Conservation (phyloP, 176 grass and related monocot genomes). For the Ensete ventricosum region DNA sequence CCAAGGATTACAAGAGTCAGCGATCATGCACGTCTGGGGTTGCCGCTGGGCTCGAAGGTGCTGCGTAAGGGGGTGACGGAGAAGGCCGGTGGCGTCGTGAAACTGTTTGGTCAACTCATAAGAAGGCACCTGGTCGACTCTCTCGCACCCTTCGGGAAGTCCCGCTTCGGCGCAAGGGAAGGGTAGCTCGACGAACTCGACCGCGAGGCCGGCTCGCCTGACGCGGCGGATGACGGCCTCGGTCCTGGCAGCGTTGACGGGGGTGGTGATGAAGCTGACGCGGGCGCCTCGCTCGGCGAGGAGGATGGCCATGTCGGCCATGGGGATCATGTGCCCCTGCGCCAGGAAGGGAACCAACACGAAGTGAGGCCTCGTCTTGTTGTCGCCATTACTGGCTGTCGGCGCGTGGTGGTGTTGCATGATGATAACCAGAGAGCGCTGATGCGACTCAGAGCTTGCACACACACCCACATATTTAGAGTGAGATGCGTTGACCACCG, state of each 20-base stretch:
- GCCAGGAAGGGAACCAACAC: conserved; percentile 2
- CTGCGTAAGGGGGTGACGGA: background rate
- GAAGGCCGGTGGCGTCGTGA: background rate
- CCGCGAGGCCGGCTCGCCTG: background rate
- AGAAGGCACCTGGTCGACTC: background rate
- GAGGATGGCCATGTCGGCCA: conserved; percentile 9
- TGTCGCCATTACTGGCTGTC: background rate
- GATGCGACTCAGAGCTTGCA: too few species aligned
- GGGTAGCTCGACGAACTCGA: conserved; percentile 2
- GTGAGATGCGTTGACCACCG: too few species aligned
- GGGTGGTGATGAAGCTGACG: conserved; percentile 1
- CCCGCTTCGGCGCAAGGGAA: background rate
- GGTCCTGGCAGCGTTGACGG: background rate
- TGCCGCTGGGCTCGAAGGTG: background rate
- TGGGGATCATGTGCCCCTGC: conserved; percentile 6
- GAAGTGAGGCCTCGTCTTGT: background rate
- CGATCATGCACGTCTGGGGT: background rate
- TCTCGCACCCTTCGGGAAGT: conserved; percentile 2
- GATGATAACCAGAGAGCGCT: too few species aligned
- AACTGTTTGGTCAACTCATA: background rate
- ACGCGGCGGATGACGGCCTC: too few species aligned
- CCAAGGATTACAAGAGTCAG: background rate
- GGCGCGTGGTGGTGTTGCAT: background rate
- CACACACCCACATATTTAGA: too few species aligned
- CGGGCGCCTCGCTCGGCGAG: background rate